Evolutionary conservation across 257 asterid genomes (phyloP), one percentile per base, ranked within the genome.

Genomic region (Ballota nigra): DNA sequence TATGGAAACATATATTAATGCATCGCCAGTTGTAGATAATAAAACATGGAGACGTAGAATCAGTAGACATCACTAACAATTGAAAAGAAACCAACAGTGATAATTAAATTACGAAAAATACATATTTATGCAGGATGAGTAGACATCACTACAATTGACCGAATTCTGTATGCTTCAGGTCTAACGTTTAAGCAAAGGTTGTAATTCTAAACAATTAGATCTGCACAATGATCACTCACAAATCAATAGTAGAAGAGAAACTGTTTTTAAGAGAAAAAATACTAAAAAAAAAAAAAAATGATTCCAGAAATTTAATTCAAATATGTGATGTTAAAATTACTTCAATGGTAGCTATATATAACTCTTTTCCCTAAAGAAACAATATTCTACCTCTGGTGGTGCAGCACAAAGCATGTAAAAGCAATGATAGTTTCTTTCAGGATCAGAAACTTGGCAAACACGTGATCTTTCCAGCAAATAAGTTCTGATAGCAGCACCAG

Each of bases 391-490:
- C 97, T 88, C 86, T 20, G 77, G 71, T 74, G 98, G 97, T 65
- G 98, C 98, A 85, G 95, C 85, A 86, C 98, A 92, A 70, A 92
- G 89, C 97, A 92, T 85, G 75, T 92, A 92, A 79, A 92, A 92
- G 77, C 98, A 92, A 63, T 92, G 98, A 79, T 92, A 92, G 82
- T 88, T 92, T 78, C 98, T 90, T 82, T 92, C 98, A 61, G 97
- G 97, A 79, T 92, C 96, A 33, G 97, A 90, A 68, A 88, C 84
- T 83, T 90, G 98, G 74, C 95, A 88, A 70, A 92, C 98, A 38
- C 98, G 97, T 4, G 98, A 92, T 76, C 97, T 84, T 83, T 92
- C 98, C 83, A 92, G 83, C 79, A 92, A 83, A 83, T 92, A 92
- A 38, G 98, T 92, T 83, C 95, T 85, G 75, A 92, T 92, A 52